phyloP scores from a whole-genome alignment of 371 early-diverging fungal genomes.

The Mucor velutinosus region DNA sequence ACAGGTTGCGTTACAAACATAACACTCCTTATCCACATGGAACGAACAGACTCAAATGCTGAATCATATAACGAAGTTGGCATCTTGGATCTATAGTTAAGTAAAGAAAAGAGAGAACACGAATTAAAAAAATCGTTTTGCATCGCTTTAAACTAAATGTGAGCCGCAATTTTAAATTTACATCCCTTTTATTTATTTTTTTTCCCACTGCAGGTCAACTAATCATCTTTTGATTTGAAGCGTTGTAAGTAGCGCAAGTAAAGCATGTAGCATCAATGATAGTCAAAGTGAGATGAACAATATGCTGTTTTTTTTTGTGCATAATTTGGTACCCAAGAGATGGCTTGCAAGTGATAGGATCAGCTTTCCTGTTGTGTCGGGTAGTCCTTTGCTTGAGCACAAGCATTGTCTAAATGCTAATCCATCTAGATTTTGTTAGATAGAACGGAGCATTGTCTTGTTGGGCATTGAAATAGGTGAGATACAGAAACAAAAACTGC shows the following conservation, averaged over 20 bases:
- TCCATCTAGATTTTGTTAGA: slow-evolving; percentile 17
- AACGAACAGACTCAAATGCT: slow-evolving; percentile 12
- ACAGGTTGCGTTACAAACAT: slow-evolving; percentile 38
- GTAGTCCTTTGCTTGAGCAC: too few relatives aligned
- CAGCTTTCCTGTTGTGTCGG: too few relatives aligned
- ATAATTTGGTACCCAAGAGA: too few relatives aligned
- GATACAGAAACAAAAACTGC: slow-evolving; percentile 52
- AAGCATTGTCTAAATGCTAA: slow-evolving; percentile 8
- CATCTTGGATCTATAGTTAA: neutral
- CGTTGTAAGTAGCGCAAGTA: too few relatives aligned
- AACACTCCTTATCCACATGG: slow-evolving; percentile 35
- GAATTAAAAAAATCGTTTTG: neutral
- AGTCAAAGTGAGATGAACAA: too few relatives aligned
- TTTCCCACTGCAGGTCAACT: too few relatives aligned
- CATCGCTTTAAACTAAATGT: too few relatives aligned
- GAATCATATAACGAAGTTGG: slow-evolving; percentile 4
- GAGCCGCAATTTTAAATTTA: too few relatives aligned
- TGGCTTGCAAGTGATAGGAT: neutral
- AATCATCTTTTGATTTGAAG: too few relatives aligned
- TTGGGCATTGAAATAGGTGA: slow-evolving; percentile 32
- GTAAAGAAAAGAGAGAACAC: neutral
- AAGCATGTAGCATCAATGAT: too few relatives aligned
- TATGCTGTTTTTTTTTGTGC: too few relatives aligned
- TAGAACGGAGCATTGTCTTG: neutral
- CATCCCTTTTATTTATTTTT: too few relatives aligned